Evolutionary conservation across 1,139 yeast genomes (phyloP).

Genomic region (Hyphopichia burtonii): DNA sequence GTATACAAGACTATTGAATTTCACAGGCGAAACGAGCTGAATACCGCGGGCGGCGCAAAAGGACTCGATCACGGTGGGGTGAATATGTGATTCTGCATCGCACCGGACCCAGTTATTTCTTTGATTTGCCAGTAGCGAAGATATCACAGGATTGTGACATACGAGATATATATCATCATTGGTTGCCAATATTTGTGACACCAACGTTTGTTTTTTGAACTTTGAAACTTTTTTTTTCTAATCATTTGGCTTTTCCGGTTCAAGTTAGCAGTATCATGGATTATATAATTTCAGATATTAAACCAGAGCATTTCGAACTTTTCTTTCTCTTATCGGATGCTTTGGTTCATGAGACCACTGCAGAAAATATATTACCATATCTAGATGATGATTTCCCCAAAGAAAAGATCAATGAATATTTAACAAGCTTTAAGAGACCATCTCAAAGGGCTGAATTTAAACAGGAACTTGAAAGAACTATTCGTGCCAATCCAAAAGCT

Average conservation of each 20-base stretch:
- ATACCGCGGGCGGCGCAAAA: no score
- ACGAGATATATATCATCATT: no score
- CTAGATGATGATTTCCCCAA: conserved; percentile 26
- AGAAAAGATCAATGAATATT: conserved; percentile 33
- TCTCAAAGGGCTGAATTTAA: conserved; percentile 30
- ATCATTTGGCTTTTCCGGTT: no score
- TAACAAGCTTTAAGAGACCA: conserved; percentile 26
- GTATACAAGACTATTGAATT: no score
- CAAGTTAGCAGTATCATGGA: background rate
- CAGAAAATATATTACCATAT: conserved; percentile 24
- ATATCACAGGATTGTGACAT: no score
- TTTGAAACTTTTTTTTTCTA: background rate
- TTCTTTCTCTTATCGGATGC: conserved; percentile 35
- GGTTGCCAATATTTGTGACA: no score
- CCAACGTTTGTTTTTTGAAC: background rate
- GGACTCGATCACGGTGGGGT: no score
- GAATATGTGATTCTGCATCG: no score
- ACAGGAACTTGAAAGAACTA: conserved; percentile 15
- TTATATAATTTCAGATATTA: background rate
- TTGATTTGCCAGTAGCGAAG: no score
- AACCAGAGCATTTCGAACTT: conserved; percentile 20
- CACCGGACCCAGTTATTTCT: no score
- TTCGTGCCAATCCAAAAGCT: conserved; percentile 16
- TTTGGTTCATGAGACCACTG: conserved; percentile 31
- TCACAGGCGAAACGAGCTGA: no score